A percentile compares a stretch with the other conserved stretches of the same genome.
Conservation (phyloP, 768 basidiomycete genomes). For the Lentinula guzmanii region DNA sequence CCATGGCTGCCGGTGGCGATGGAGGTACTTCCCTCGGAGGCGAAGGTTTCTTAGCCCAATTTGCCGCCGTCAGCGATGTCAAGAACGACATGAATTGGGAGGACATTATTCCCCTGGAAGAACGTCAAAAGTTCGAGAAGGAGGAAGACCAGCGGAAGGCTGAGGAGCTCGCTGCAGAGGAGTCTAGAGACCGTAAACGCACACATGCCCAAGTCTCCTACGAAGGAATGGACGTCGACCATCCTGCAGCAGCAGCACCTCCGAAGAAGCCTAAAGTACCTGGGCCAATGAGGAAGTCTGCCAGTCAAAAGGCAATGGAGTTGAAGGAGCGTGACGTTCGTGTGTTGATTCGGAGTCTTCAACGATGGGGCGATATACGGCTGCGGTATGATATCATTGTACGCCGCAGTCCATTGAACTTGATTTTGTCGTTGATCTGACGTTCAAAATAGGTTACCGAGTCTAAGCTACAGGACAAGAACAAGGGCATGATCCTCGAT, state of each 20-base stretch:
- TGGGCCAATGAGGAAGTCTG: conserved; percentile 77
- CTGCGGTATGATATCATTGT: conserved; percentile 93
- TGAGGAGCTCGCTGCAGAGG: conserved; percentile 64
- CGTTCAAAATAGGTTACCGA: conserved; percentile 62
- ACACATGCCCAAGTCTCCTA: conserved; percentile 85
- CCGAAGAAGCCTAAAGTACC: conserved; percentile 72
- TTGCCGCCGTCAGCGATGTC: conserved; percentile 94
- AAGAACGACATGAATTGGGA: conserved; percentile 99
- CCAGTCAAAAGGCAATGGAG: conserved; percentile 92
- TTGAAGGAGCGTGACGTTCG: conserved; percentile 97
- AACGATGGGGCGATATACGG: conserved; percentile 97
- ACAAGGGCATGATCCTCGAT: conserved; percentile 85
- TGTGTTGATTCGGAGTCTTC: conserved; percentile 88
- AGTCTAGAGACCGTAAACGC: conserved; percentile 73
- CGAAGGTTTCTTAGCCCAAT: conserved; percentile 91
- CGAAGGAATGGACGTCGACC: conserved; percentile 90
- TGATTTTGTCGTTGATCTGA: conserved; percentile 5
- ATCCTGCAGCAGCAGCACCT: conserved; percentile 52
- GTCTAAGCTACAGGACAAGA: conserved; percentile 89
- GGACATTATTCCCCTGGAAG: conserved; percentile 94
- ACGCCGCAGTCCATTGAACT: conserved; percentile 26
- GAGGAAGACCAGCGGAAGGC: conserved; percentile 74
- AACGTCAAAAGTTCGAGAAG: conserved; percentile 76
- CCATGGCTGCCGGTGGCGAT: conserved; percentile 73
- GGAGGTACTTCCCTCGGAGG: conserved; percentile 95